phyloP scores from a whole-genome alignment of 768 basidiomycete genomes.

The Psilocybe azurescens region DNA sequence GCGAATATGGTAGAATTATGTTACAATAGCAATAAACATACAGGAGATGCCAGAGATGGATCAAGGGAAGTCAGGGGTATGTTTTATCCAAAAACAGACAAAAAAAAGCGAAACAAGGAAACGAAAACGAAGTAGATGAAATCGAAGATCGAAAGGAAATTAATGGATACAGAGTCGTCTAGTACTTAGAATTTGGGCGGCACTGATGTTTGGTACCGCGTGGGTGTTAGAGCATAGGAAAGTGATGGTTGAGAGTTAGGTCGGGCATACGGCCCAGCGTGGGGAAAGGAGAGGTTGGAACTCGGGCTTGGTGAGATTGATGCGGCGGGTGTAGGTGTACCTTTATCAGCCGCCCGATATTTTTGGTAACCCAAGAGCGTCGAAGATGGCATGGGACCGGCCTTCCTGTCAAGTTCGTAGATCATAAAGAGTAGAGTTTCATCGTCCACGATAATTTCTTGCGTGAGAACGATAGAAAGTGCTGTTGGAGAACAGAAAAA shows the following conservation, averaged over 20 bases:
- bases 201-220: conserved; percentile 31
- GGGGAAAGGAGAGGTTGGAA: conserved; percentile 23
- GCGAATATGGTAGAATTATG: conserved; percentile 21
- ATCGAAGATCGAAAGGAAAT: conserved; percentile 16
- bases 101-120: conserved; percentile 13
- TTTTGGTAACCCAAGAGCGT: conserved; percentile 59
- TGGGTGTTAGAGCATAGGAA: conserved; percentile 48
- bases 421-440: conserved; percentile 65
- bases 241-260: conserved; percentile 43
- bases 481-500: conserved; percentile 41
- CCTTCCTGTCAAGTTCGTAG: conserved; percentile 70
- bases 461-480: conserved; percentile 62
- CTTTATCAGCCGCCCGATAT: conserved; percentile 35
- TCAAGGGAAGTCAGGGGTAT: conserved; percentile 23
- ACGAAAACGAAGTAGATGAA: conserved; percentile 3
- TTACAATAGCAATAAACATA: conserved; percentile 35
- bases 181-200: conserved; percentile 25
- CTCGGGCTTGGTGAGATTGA: conserved; percentile 28
- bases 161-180: conserved; percentile 15
- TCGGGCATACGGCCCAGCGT: conserved; percentile 31
- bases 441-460: conserved; percentile 73
- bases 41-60: conserved; percentile 21
- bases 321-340: conserved; percentile 20
- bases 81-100: conserved; percentile 27
- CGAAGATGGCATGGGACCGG: conserved; percentile 59